A percentile compares a stretch with the other conserved stretches of the same genome.
Conservation (phyloP, 2,329 filamentous ascomycete species). For the Drechslerella dactyloides region DNA sequence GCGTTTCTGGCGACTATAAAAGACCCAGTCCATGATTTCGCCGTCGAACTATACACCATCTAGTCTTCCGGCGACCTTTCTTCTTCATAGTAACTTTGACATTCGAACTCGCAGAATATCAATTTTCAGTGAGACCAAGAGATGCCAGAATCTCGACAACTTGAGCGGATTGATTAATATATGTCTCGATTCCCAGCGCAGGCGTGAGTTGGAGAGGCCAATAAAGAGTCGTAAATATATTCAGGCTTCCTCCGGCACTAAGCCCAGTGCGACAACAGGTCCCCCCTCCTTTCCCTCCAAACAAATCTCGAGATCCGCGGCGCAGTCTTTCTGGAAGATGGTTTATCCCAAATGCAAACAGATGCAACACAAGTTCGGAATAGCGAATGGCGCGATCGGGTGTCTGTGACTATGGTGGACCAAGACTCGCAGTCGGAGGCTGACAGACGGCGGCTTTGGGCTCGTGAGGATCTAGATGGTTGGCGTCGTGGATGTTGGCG, state of each 20-base stretch:
- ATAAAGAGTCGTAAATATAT: constrained; percentile 12
- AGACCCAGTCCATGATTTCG: constrained; percentile 51
- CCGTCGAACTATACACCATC: constrained; percentile 51
- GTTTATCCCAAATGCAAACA: constrained; percentile 50
- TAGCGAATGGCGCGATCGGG: constrained; percentile 15
- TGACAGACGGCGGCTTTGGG: constrained; percentile 12
- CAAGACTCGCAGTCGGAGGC: constrained; percentile 15
- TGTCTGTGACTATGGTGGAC: constrained; percentile 12
- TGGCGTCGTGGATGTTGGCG: constrained; percentile 29
- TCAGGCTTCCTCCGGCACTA: constrained; percentile 25
- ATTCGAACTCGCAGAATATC: constrained; percentile 34
- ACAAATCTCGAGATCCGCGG: constrained; percentile 46
- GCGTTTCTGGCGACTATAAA: constrained; percentile 50
- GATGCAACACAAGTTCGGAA: constrained; percentile 48
- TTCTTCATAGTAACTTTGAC: constrained; percentile 50
- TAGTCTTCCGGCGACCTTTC: constrained; percentile 50
- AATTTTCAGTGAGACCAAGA: constrained; percentile 14
- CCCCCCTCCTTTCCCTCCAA: constrained; percentile 20
- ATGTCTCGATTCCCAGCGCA: constrained; percentile 18
- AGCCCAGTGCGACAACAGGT: constrained; percentile 26
- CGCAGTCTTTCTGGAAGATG: constrained; percentile 38
- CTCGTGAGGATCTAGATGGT: constrained; percentile 11
- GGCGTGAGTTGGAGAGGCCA: constrained; percentile 2
- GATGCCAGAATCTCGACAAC: constrained; percentile 27
- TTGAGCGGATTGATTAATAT: constrained; percentile 40